phyloP scores from a whole-genome alignment of 2,329 filamentous ascomycete species.

The Paracorniculantispora psalliotae region DNA sequence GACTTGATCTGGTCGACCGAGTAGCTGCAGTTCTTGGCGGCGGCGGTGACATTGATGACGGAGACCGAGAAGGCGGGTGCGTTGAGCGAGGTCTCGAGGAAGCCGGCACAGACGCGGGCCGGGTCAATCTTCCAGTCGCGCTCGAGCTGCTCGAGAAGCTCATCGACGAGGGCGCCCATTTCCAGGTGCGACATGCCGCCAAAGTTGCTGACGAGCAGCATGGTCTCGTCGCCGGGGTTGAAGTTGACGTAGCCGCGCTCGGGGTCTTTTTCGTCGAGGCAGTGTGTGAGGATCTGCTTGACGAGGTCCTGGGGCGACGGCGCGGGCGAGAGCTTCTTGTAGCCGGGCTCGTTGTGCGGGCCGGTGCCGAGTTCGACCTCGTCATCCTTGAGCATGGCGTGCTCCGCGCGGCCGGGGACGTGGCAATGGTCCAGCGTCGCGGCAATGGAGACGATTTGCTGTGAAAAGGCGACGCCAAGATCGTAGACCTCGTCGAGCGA shows the following conservation, averaged over 20 bases:
- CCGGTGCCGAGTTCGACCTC: conserved; percentile 62
- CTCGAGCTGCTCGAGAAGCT: conserved; percentile 46
- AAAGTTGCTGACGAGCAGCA: conserved; percentile 55
- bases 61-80: conserved; percentile 67
- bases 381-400: conserved; percentile 41
- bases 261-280: conserved; percentile 51
- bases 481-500: conserved; percentile 46
- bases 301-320: conserved; percentile 46
- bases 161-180: conserved; percentile 49
- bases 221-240: conserved; percentile 40
- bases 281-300: conserved; percentile 54
- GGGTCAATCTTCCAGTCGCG: conserved; percentile 44
- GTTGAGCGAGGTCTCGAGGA: conserved; percentile 67
- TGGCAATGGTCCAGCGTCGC: conserved; percentile 58
- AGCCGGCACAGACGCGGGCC: conserved; percentile 54
- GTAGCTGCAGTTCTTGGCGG: conserved; percentile 40
- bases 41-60: conserved; percentile 53
- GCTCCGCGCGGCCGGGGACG: conserved; percentile 47
- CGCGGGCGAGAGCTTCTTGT: conserved; percentile 49
- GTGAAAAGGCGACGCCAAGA: conserved; percentile 44
- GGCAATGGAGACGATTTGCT: conserved; percentile 52
- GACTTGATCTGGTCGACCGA: conserved; percentile 50
- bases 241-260: conserved; percentile 48
- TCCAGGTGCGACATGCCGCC: conserved; percentile 55
- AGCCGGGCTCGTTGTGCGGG: conserved; percentile 62